Conservation (phyloP, 176 grass and related monocot species). For the Oryza glaberrima region DNA sequence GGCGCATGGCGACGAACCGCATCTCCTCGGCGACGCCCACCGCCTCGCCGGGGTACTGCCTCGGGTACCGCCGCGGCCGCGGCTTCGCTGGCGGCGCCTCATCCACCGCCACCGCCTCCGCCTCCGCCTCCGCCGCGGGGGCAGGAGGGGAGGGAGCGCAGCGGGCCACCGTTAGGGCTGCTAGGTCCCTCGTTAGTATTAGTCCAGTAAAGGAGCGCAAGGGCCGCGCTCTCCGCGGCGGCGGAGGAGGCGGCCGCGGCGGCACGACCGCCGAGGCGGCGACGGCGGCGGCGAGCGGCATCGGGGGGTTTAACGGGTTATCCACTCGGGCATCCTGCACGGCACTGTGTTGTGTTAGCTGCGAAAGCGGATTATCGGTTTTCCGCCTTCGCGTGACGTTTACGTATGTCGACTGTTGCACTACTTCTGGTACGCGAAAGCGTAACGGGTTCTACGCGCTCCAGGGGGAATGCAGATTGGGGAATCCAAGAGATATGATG, state of each 20-base stretch:
- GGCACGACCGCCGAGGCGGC: slow-evolving; percentile 28
- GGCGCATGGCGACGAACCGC: slow-evolving; percentile 90
- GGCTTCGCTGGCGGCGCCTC: slow-evolving; percentile 5
- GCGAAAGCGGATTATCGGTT: neutral
- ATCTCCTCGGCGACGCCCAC: slow-evolving; percentile 92
- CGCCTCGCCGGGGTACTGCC: slow-evolving; percentile 67
- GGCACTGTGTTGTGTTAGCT: neutral
- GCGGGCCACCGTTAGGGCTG: slow-evolving; percentile 25
- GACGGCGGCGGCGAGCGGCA: slow-evolving; percentile 31
- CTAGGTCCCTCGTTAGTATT: slow-evolving; percentile 18
- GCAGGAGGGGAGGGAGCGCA: slow-evolving; percentile 44
- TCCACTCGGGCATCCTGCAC: slow-evolving; percentile 17
- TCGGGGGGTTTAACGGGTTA: slow-evolving; percentile 37
- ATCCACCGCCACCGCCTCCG: neutral
- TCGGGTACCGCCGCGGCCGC: slow-evolving; percentile 45
- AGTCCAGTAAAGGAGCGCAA: neutral
- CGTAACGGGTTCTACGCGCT: neutral
- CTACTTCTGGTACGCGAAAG: neutral
- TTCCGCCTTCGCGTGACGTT: neutral
- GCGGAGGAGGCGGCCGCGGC: neutral
- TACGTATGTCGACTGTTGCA: neutral
- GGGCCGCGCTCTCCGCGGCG: neutral
- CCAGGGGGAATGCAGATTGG: no score
- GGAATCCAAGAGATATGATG: neutral
- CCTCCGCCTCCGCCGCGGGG: neutral